Base-by-base conservation (phyloP, 805 yeast genomes). In the Huiozyma naganishii region DNA sequence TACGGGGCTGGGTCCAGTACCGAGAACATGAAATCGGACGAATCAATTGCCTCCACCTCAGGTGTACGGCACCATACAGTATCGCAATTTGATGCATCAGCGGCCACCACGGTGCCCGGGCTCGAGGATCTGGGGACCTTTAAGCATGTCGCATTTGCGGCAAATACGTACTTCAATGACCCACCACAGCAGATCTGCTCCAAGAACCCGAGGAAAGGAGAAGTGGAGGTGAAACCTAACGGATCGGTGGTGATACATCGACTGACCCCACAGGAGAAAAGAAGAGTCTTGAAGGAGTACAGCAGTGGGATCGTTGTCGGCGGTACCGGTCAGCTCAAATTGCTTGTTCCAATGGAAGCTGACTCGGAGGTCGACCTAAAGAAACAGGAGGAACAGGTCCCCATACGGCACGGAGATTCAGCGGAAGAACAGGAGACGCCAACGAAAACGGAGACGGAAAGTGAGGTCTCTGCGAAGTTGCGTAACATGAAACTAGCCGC, bases 181-280 rank as follows among this genome's bases (percentile, higher is more conserved):
- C 95, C 95, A 1, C 94, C 94, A 0, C 95, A 86, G 55, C 95
- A 86, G 54, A 86, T 86, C 40, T 94, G 95, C 7, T 79, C 89
- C 2, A 67, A 88, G 53, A 71, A 68, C 46, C 95, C 95, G 11
- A 67, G 87, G 50, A 74, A 75, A 57, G 97, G 97, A 36, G 90
- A 87, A 59, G 94, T 82, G 10, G 83, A 77, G 51, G 67, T 78
- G 1, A 54, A 71, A 41, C 63, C 72, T n/a, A 71, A 70, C 52
- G 85, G 84, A 0, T 61, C 69, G 0, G 68, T 77, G 11, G 68
- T 72, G 6, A 67, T 79, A 13, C 74, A 75, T 47, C 77, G 80
- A 29, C 60, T 78, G 32, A 65, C 77, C 1, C 73, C 75, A 32
- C 77, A 74, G 33, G 82, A 78, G 44, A 72, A 67, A 48, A 71